Conservation (phyloP, 306 rosid species). For the Corylus avellana region DNA sequence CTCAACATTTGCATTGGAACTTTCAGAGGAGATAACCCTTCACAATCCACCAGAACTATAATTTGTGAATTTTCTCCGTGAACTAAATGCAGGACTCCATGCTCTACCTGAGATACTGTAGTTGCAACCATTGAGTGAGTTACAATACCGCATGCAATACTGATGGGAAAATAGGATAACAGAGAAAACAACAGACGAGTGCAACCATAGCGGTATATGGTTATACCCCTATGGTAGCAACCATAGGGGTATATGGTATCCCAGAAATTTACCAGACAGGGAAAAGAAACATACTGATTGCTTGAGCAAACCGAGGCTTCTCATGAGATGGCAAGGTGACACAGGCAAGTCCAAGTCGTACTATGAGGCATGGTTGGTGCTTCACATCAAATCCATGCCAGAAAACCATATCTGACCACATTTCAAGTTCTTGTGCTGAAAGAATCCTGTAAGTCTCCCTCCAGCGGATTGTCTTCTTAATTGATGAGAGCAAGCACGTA, state of each 20-base stretch:
- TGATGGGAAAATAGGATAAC: slow-evolving; percentile 12
- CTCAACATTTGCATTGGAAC: slow-evolving; percentile 85
- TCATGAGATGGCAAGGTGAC: slow-evolving; percentile 57
- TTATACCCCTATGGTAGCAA: not conserved
- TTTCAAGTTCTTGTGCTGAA: slow-evolving; percentile 69
- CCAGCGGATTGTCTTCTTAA: slow-evolving; percentile 79
- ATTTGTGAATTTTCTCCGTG: slow-evolving; percentile 68
- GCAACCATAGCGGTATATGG: not conserved
- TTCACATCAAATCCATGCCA: slow-evolving; percentile 83
- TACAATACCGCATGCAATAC: slow-evolving; percentile 25
- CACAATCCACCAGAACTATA: slow-evolving; percentile 93
- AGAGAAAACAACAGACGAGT: not conserved
- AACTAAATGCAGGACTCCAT: slow-evolving; percentile 69
- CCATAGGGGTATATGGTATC: not conserved
- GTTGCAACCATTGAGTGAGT: slow-evolving; percentile 38
- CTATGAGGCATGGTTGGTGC: slow-evolving; percentile 73
- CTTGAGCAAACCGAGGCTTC: slow-evolving; percentile 78
- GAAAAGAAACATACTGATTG: slow-evolving; percentile 59
- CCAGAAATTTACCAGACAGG: slow-evolving; percentile 12
- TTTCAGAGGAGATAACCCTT: slow-evolving; percentile 85
- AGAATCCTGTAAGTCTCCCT: slow-evolving; percentile 70
- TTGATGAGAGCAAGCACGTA: slow-evolving; percentile 59
- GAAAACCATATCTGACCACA: slow-evolving; percentile 79
- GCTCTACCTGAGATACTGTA: slow-evolving; percentile 94
- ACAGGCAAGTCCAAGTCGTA: slow-evolving; percentile 81